Base-by-base conservation (phyloP, 2,329 filamentous ascomycete species). In the Amauroascus verrucosus region DNA sequence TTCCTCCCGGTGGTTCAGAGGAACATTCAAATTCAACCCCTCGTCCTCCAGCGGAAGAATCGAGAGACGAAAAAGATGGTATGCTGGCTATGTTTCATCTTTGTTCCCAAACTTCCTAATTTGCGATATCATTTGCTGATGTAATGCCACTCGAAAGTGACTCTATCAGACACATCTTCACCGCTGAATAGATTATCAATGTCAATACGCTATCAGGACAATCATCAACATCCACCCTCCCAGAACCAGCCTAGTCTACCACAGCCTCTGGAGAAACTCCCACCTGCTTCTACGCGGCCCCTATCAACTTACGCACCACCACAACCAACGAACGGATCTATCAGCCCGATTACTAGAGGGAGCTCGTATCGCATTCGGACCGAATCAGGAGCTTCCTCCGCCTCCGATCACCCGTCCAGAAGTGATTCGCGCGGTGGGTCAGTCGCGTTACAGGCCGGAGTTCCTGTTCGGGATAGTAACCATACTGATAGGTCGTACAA, bases 401-500 rank as follows among this genome's bases (percentile, higher is more conserved):
- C 77, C 54, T 77, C 79, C 41, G 77, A 76, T 30, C 70, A 72
- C 38, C 73, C 80, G 38, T 73, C 75, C 35, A 77, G 83, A 57
- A 80, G 77, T 60, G 82, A 85, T 61, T 84, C 85, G 14, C 77
- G 83, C 59, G 77, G 79, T 44, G 77, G 77, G 13, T 76, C 77
- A 22, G 71, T 73, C 8, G 77, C 79, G 40, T 79, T 84, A 64
- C 75, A 81, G 55, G 73, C 79, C 11, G 75, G 77, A 16, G 76
- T 84, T 45, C 82, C 83, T 2, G 77, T 80, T 32, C 77, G 86
- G 61, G 86, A 90, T 61, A 74, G 77, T 20, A 88, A 82, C 64
- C 80, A 86, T 63, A 78, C 78, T 63, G 83, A 87, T 57, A 77
- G 82, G 59, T 75, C 80, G 28, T 88, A 90, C 65, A 79, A 80